Evolutionary conservation across 1,139 yeast genomes (phyloP), one percentile per base, ranked within the genome.

Genomic region (Debaryomyces singareniensis): DNA sequence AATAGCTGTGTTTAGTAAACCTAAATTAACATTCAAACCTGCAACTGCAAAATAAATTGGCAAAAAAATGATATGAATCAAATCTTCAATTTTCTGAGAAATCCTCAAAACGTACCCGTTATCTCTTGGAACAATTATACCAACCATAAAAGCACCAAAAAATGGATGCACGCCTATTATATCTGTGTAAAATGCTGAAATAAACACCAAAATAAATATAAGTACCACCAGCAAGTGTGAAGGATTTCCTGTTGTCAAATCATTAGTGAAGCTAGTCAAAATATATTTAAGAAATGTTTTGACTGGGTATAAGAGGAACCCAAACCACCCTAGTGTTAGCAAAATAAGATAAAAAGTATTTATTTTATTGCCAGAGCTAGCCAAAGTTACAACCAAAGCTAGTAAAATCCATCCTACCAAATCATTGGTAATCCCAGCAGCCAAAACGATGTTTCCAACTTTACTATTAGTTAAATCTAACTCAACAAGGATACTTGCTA

Each of bases 41-140:
- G 91, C 83, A 25, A 81, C 61, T 2, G 87, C 86, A 52, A 83
- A 83, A 58, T 83, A 83, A 26, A 81, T 70, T 0, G 94, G 94
- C 30, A 81, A 73, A 44, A 83, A 58, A 20, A 81, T 60, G 26
- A 80, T 71, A 36, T 80, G 77, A 16, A 83, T 84, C 32, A 83
- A 56, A 48, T 81, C 91, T 53, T 83, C 94, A 53, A 83, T 72
- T 45, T 81, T 77, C 41, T 78, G 84, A 1, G 85, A 78, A 30
- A 82, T 60, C 27, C 68, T 71, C 25, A 80, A 69, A 13, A 78
- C 86, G 47, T 77, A 80, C 10, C 81, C 81, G 43, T 78, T 75
- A 33, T 81, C 87, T 43, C 91, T 66, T 9, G 94, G 93, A n/a
- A 81, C 73, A 34, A 82, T 74, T 16, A 79, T 60, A 4, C 94